Evolutionary conservation across 2,329 filamentous ascomycete genomes (phyloP).

Genomic region (Pseudogymnoascus sp.): DNA sequence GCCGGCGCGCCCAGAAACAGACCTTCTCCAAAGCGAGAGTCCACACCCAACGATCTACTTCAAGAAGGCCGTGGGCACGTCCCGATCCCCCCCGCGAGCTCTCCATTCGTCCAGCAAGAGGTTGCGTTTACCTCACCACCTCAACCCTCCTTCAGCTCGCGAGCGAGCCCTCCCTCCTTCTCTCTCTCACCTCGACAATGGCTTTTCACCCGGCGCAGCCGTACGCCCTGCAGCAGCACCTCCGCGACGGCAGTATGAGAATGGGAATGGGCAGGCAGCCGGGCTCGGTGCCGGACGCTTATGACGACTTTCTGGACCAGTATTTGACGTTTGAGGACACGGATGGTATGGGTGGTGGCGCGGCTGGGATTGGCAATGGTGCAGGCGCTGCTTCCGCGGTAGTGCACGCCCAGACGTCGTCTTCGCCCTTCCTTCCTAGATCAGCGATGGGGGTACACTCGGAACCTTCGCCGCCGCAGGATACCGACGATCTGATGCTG

Average conservation of each 20-base stretch:
- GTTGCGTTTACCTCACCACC: not conserved
- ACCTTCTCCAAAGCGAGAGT: not conserved
- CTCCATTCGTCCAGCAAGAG: not conserved
- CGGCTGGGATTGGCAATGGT: not conserved
- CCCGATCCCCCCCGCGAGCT: not conserved
- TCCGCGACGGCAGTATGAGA: not conserved
- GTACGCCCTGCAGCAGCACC: not conserved
- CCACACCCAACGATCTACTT: not conserved
- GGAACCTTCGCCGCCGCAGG: not conserved
- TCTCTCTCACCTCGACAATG: not conserved
- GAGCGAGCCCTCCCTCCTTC: not conserved
- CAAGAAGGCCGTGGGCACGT: not conserved
- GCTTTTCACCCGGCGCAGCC: not conserved
- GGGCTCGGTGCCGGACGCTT: conserved; percentile 35
- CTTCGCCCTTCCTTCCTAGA: not conserved
- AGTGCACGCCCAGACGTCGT: not conserved
- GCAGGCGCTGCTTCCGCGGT: not conserved
- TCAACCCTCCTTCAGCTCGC: not conserved
- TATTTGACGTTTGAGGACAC: conserved; percentile 52
- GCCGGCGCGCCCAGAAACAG: not conserved
- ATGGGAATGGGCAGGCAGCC: not conserved
- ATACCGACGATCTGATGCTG: not conserved
- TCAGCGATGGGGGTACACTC: not conserved
- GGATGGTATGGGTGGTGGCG: conserved; percentile 20
- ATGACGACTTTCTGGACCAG: conserved; percentile 55